Base-by-base conservation (phyloP, 306 rosid species). In the Benincasa hispida region DNA sequence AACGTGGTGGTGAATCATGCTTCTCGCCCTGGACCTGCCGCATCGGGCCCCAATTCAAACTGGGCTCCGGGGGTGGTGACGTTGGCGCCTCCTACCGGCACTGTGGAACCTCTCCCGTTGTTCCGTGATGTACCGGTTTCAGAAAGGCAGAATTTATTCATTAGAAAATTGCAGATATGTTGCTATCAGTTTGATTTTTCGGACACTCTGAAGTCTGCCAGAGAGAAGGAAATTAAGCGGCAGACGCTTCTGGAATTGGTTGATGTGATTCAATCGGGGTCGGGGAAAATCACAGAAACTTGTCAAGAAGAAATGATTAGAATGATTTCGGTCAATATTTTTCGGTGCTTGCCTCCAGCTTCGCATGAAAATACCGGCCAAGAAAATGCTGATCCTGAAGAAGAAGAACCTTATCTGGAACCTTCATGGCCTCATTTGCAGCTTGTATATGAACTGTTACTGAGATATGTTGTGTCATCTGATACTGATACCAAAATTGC, bases 391-490 rank as follows among this genome's bases (percentile, higher is more conserved):
- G 98, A 93, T 80, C 94, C 97, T 0, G 99, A 94, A 27, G 99
- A 94, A 76, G 99, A 92, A 32, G 99, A 94, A 39, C 92, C 93
- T 4, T 82, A 82, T 35, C 48, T 92, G 86, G 97, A 94, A 21
- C 99, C 99, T 0, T 69, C 92, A 0, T 94, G 99, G 99, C 93
- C 95, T 0, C 99, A 94, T 78, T 84, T 94, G 87, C 99, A 94
- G 86, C 87, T 94, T 22, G 96, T 92, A 18, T 94, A 91, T 27
- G 99, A 94, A 87, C 88, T 94, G 56, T 91, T 94, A 21, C 87
- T 90, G 27, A 85, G 99, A 82, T 94, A 94, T 57, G 88, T 92
- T 28, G 99, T 94, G 57, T 92, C 97, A 0, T 87, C 99, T 14
- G 99, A 94, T 76, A 92, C 95, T 0, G 99, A 92, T 83, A 92